Percentiles rank a stretch among this genome's conserved stretches.
Conservation (phyloP, 306 rosid genomes). For the Prunus armeniaca region DNA sequence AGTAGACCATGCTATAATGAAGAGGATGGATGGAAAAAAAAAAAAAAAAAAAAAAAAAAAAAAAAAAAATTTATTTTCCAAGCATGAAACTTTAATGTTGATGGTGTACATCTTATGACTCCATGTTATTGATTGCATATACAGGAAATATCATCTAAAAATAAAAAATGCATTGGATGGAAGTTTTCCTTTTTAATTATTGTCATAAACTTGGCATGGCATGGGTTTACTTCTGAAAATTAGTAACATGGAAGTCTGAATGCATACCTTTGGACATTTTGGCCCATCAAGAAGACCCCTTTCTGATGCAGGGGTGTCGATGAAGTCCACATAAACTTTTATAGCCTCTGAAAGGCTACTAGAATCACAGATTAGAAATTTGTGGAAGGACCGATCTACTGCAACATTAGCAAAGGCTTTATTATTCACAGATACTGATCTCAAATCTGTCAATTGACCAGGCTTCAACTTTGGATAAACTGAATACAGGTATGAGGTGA, state of each 20-base stretch:
- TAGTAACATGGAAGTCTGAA: not conserved
- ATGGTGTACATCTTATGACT: not conserved
- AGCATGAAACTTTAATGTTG: not conserved
- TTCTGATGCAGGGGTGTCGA: slow-evolving; percentile 28
- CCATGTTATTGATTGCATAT: not conserved
- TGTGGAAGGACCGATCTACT: slow-evolving; percentile 55
- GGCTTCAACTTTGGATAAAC: slow-evolving; percentile 89
- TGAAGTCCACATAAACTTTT: slow-evolving; percentile 45
- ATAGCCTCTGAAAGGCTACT: slow-evolving; percentile 53
- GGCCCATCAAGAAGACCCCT: slow-evolving; percentile 46
- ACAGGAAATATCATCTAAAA: not conserved
- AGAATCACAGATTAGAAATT: slow-evolving; percentile 68
- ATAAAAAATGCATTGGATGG: not conserved
- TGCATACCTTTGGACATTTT: slow-evolving; percentile 77
- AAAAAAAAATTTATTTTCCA: not conserved
- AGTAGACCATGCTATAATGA: not conserved
- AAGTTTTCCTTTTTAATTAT: too few relatives aligned
- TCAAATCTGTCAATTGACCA: slow-evolving; percentile 92
- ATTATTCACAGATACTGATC: slow-evolving; percentile 76
- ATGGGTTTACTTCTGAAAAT: not conserved
- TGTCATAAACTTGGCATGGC: not conserved
- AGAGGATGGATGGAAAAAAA: not conserved
- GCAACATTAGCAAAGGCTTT: slow-evolving; percentile 86
- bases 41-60: too few relatives aligned
- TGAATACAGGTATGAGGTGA: slow-evolving; percentile 85